Base-by-base conservation (phyloP, 331 rosid species). In the Cydonia oblonga region DNA sequence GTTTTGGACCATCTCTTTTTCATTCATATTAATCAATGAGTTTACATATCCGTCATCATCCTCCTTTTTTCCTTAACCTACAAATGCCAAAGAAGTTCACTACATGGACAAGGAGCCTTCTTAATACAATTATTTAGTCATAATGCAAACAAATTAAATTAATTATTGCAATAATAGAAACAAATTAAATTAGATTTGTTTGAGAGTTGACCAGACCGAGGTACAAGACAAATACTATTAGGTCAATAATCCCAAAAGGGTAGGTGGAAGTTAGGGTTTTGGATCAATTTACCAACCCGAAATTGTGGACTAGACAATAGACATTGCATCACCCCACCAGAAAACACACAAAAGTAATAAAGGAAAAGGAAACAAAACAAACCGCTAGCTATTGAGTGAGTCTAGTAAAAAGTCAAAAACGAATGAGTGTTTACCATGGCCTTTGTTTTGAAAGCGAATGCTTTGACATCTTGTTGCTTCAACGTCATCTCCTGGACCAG, bases 401-500 rank as follows among this genome's bases (percentile, higher is more conserved):
- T 9, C 4, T 26, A 35, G 44, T 60, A 22, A 57, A 29, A 15
- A 71, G 61, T 59, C 5, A 25, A 22, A 56, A 64, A 56, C 2
- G 35, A 62, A n/a, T 19, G 29, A 2, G 3, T 7, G 26, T 60
- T 7, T 85, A 92, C 98, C 98, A 87, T 84, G 63, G 96, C 93
- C 80, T 90, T 92, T 70, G 91, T 92, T 88, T 82, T 83, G 83
- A 87, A 88, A 71, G 92, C 98, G 81, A 92, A 92, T 52, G 89
- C 86, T 75, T 82, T 85, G 33, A 92, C 78, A 81, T 88, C 96
- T 68, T 84, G 89, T 33, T 63, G 78, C 25, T 80, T 86, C 6
- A 88, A 80, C 26, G 84, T 77, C 83, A 90, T 81, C 64, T 88
- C 97, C 70, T 78, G 85, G 54, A 92, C 93, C 76, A 92, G 96